These are phyloP conservation scores for Xerocomus alliaceus DNA, from an alignment of 1,284 basidiomycete genomes.

Conservation along the genomic window DNA sequence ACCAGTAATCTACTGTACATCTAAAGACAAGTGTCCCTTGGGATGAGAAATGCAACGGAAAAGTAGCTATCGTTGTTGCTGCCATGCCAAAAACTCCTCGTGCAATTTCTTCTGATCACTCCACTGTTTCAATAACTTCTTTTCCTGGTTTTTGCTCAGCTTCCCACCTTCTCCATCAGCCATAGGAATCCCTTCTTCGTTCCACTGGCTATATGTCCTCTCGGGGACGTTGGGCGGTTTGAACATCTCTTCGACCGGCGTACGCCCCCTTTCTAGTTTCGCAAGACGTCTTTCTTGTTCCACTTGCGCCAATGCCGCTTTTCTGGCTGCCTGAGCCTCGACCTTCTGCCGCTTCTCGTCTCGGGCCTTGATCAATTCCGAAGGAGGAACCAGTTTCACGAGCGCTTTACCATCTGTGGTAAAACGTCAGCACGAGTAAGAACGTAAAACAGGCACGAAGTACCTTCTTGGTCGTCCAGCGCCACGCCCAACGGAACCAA, in stretches of 20 bases:
- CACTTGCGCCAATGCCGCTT: slow-evolving; percentile 75
- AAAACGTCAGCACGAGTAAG: neutral
- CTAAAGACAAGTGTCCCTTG: neutral
- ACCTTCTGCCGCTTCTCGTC: slow-evolving; percentile 87
- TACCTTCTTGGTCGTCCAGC: slow-evolving; percentile 95
- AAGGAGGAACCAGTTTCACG: slow-evolving; percentile 90
- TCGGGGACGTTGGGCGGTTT: slow-evolving; percentile 78
- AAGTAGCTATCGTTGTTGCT: slow-evolving; percentile 33
- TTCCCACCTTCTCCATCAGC: slow-evolving; percentile 86
- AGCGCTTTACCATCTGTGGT: slow-evolving; percentile 87
- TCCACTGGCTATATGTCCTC: slow-evolving; percentile 79
- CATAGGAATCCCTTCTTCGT: slow-evolving; percentile 84
- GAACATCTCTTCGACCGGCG: slow-evolving; percentile 83
- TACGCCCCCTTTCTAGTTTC: slow-evolving; percentile 85
- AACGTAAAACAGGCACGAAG: slow-evolving; percentile 1
- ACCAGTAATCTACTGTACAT: neutral
- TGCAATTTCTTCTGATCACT: slow-evolving; percentile 80
- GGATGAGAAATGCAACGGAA: neutral
- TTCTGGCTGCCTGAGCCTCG: slow-evolving; percentile 83
- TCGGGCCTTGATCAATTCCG: slow-evolving; percentile 81
- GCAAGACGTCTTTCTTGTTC: slow-evolving; percentile 82
- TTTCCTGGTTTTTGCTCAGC: slow-evolving; percentile 81
- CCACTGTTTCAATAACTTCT: slow-evolving; percentile 85
- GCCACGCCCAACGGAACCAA: slow-evolving; percentile 93
- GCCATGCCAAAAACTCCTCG: slow-evolving; percentile 74